These are phyloP conservation scores for Prosopis cineraria DNA, from an alignment of 306 rosid genomes.

Conservation along the genomic window DNA sequence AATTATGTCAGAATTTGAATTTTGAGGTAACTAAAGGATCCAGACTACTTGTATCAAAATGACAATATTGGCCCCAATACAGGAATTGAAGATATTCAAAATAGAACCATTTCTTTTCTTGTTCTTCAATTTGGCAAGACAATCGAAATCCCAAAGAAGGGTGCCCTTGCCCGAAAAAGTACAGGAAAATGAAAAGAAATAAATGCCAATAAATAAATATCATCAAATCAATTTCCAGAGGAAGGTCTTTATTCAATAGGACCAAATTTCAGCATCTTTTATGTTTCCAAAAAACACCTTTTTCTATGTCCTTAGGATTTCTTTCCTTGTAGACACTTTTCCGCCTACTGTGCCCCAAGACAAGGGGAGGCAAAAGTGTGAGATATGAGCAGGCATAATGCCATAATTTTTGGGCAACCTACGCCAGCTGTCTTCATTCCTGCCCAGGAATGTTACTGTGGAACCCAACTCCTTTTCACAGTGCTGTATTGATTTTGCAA, in stretches of 20 bases:
- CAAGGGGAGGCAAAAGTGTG: not conserved
- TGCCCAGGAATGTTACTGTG: not conserved
- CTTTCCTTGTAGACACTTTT: not conserved
- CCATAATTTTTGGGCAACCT: not conserved
- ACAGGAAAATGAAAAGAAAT: not conserved
- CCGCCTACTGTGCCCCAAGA: not conserved
- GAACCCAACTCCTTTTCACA: not conserved
- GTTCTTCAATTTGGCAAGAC: not conserved
- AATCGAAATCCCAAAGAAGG: not conserved
- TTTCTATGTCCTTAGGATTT: not conserved
- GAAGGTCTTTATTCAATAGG: not conserved
- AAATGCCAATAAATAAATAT: not conserved
- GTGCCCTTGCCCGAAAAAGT: not conserved
- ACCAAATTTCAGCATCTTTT: not conserved
- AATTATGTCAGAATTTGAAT: conserved; percentile 4
- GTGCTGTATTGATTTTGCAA: not conserved
- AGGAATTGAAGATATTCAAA: not conserved
- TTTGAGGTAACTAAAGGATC: not conserved
- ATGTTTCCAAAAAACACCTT: not conserved
- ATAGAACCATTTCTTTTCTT: not conserved
- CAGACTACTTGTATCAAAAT: not conserved
- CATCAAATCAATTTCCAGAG: not conserved
- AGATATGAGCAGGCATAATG: not conserved
- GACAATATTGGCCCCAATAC: not conserved
- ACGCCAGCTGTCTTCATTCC: not conserved